A percentile compares a stretch with the other conserved stretches of the same genome.
These are phyloP conservation scores for Linnemannia elongata DNA, from an alignment of 192 early-diverging fungal genomes.

Conservation along the genomic window DNA sequence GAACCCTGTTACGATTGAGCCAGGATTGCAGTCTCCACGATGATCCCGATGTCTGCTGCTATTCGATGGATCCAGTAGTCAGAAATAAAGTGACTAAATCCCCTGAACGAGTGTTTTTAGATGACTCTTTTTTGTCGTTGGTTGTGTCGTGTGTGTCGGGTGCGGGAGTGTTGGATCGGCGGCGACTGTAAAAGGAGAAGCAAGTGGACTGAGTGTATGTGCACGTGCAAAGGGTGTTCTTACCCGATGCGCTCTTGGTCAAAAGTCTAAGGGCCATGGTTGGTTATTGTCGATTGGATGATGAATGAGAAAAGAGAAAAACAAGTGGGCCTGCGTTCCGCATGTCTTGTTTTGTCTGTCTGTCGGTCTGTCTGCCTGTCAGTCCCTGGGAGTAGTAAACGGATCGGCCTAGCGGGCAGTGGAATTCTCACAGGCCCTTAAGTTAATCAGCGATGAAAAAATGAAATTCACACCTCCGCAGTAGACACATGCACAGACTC, in stretches of 20 bases:
- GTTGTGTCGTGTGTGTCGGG: neutral
- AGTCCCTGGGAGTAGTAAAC: too few relatives aligned
- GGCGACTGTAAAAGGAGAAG: neutral
- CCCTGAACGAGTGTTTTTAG: neutral
- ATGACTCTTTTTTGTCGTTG: neutral
- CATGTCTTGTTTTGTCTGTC: neutral
- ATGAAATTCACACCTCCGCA: neutral
- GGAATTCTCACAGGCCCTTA: neutral
- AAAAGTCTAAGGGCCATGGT: constrained; percentile 59
- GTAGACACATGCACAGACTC: neutral
- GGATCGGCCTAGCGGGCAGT: neutral
- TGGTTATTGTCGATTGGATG: constrained; percentile 9
- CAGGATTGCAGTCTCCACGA: neutral
- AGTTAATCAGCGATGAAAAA: neutral
- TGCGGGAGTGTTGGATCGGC: neutral
- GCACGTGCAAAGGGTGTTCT: neutral
- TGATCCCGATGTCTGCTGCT: constrained; percentile 4
- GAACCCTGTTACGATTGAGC: neutral
- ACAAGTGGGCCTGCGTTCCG: constrained; percentile 10
- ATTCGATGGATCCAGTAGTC: constrained; percentile 1
- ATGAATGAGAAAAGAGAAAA: constrained; percentile 26
- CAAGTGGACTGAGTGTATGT: neutral
- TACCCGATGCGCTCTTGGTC: constrained; percentile 61
- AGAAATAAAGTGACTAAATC: neutral
- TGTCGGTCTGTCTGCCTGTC: too few relatives aligned